Conservation (phyloP, 1,139 yeast species). For the Eremothecium gossypii region DNA sequence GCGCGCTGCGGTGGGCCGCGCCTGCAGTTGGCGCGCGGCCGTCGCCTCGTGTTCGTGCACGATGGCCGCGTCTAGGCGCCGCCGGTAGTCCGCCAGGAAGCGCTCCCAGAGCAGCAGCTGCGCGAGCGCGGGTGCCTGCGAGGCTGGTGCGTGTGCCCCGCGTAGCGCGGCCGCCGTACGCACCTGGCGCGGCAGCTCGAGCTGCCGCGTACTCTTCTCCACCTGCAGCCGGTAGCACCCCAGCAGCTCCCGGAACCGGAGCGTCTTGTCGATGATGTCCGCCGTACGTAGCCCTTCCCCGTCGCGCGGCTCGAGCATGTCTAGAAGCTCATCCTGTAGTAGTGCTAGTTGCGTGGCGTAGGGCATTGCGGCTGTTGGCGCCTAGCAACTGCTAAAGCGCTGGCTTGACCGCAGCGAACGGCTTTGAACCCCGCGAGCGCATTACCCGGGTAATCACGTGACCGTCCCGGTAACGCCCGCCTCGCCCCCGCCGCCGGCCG, state of each 20-base stretch:
- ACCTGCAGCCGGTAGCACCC: neutral
- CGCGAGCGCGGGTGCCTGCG: neutral
- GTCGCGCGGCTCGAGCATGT: neutral
- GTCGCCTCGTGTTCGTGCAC: conserved; percentile 2
- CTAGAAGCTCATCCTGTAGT: conserved; percentile 1
- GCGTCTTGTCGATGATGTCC: neutral
- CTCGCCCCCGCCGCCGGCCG: too few relatives aligned
- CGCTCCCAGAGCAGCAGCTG: conserved; percentile 1
- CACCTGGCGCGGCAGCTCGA: neutral
- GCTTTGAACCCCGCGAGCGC: too few relatives aligned
- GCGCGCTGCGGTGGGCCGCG: neutral
- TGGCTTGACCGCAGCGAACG: too few relatives aligned
- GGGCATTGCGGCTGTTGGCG: conserved; percentile 1
- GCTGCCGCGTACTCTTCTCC: neutral
- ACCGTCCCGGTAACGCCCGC: too few relatives aligned
- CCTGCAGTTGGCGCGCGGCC: neutral
- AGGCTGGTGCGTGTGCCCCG: neutral
- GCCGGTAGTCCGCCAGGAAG: neutral
- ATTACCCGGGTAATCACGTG: too few relatives aligned
- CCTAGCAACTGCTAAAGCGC: too few relatives aligned
- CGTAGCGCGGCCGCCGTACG: neutral
- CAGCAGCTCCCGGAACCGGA: conserved; percentile 1
- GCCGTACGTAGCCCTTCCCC: neutral
- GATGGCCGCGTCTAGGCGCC: neutral
- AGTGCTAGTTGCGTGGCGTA: neutral